Evolutionary conservation across 495 filamentous ascomycete species (phyloP).

Genomic region (Arthonia radiata): DNA sequence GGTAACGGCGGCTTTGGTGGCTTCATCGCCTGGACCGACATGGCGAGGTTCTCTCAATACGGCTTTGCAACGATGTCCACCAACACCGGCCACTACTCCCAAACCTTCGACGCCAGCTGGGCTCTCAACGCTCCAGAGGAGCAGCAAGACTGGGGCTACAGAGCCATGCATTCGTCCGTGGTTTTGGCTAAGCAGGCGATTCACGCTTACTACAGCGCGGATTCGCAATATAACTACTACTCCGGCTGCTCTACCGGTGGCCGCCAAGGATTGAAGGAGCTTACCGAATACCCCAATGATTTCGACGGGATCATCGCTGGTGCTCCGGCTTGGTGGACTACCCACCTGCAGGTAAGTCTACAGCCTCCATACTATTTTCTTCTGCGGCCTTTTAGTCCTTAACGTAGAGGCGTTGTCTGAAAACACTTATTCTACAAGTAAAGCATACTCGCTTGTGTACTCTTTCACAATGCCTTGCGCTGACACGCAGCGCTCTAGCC

Average conservation of each 20-base stretch:
- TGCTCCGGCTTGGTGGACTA: constrained; percentile 21
- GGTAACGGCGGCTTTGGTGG: constrained; percentile 17
- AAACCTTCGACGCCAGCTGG: constrained; percentile 17
- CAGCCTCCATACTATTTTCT: no score
- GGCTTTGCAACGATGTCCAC: constrained; percentile 29
- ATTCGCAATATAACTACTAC: constrained; percentile 25
- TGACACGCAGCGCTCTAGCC: no score
- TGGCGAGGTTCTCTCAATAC: constrained; percentile 20
- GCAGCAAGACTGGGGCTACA: constrained; percentile 18
- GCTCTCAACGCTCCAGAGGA: constrained; percentile 17
- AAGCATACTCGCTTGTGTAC: no score
- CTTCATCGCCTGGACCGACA: constrained; percentile 30
- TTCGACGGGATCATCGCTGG: neutral
- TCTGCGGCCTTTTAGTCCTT: no score
- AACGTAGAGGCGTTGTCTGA: no score
- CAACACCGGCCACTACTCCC: constrained; percentile 27
- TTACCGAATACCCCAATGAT: constrained; percentile 22
- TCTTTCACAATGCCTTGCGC: no score
- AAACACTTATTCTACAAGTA: no score
- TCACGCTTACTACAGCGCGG: constrained; percentile 19
- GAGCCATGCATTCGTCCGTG: constrained; percentile 25
- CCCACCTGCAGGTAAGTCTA: constrained; percentile 24
- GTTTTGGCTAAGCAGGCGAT: constrained; percentile 12
- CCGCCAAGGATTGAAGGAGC: constrained; percentile 25
- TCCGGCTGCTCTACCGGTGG: constrained; percentile 32